Evolutionary conservation across 2,329 filamentous ascomycete species (phyloP), one percentile per base, ranked within the genome.

Genomic region (Pseudophaeomoniella oleicola): DNA sequence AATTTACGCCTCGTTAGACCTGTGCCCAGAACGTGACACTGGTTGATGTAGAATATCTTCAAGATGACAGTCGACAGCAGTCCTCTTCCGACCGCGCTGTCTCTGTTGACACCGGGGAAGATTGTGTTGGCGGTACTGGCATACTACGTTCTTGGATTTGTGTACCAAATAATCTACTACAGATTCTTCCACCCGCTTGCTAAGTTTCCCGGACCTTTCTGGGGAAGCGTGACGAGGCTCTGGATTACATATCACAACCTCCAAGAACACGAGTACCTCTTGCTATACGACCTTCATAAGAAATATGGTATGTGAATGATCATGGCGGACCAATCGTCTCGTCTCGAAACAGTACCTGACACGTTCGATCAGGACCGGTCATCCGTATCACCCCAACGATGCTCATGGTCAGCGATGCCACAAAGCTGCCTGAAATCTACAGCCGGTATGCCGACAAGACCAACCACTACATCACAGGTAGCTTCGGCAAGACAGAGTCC

Each of bases 401-500:
- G 45, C 58, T 74, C 14, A 54, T 71, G 4, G 64, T 72, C 38
- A 64, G 53, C 46, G 67, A 71, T 44, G 62, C 71, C 0, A 65
- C 58, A 1, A 66, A 69, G 46, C 58, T 76, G 2, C 71, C 71
- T 0, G 59, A 63, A 11, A 65, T 77, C 16, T 77, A 75, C 52
- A 58, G 62, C 36, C 64, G 69, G 15, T 57, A 67, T 42, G 69
- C 65, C 4, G 60, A 71, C 52, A 77, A 76, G 47, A 68, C 67
- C 1, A 60, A 69, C 34, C 66, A 72, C 50, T 76, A 75, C 47
- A 69, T 74, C 39, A 68, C 69, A 0, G 71, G 70, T 14, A 67
- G 60, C 16, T 72, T 75, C 43, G 71, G 71, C 12, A 62, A 68
- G 38, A 63, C 58, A 3, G 71, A 74, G 40, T 64, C 60, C 1